Percentiles rank a stretch among this genome's conserved stretches.
Evolutionary conservation across 2,329 filamentous ascomycete genomes (phyloP).

Genomic region (Chrysoporthe puriensis): DNA sequence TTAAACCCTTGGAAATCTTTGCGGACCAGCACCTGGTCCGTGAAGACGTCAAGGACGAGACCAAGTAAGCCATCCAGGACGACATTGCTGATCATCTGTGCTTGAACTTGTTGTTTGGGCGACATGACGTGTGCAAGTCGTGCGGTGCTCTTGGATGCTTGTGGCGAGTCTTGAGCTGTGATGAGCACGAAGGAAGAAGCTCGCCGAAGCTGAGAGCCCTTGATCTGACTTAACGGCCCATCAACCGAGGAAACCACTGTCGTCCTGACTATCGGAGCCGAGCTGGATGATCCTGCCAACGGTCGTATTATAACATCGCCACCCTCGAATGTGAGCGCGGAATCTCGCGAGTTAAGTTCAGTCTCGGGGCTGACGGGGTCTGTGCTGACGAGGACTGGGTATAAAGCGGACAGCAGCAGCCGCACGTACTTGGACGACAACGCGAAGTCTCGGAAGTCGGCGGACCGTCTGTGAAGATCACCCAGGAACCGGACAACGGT

Average conservation of each 20-base stretch:
- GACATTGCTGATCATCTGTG: conserved; percentile 63
- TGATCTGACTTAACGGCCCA: conserved; percentile 44
- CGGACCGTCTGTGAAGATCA: conserved; percentile 76
- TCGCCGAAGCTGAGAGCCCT: conserved; percentile 70
- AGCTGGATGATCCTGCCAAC: conserved; percentile 61
- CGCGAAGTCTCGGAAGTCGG: conserved; percentile 81
- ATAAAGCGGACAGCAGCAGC: conserved; percentile 77
- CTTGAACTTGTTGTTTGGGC: conserved; percentile 55
- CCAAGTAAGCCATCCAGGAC: conserved; percentile 78
- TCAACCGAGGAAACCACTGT: conserved; percentile 59
- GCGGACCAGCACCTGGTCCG: conserved; percentile 80
- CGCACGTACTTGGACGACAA: conserved; percentile 80
- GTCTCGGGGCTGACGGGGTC: conserved; percentile 82
- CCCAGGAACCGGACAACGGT: conserved; percentile 79
- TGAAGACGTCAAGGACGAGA: conserved; percentile 77
- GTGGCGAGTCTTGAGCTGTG: conserved; percentile 67
- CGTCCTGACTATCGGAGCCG: conserved; percentile 74
- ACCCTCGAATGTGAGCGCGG: conserved; percentile 81
- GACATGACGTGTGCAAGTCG: conserved; percentile 67
- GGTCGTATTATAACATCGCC: conserved; percentile 83
- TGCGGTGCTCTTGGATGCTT: conserved; percentile 58
- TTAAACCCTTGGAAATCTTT: conserved; percentile 92
- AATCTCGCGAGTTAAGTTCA: conserved; percentile 83
- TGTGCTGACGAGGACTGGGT: conserved; percentile 84
- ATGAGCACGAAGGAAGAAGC: conserved; percentile 92